Percentiles rank a stretch among this genome's conserved stretches.
Evolutionary conservation across 1,284 basidiomycete genomes (phyloP).

Genomic region (Rhodotorula sp.): DNA sequence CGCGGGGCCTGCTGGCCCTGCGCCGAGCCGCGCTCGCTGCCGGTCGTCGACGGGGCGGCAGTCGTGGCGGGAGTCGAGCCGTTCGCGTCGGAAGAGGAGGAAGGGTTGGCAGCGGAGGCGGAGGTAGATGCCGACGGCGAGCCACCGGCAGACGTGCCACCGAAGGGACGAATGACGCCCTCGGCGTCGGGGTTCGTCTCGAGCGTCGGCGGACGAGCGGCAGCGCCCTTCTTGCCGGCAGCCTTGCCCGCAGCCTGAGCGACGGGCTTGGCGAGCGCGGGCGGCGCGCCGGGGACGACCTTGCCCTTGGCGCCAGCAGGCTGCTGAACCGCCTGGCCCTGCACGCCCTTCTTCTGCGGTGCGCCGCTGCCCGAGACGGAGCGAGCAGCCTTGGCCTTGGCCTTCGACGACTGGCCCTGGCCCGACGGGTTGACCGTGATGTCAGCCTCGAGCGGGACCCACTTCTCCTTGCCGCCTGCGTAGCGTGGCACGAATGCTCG

Average conservation of each 20-base stretch:
- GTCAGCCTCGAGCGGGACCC: slow-evolving; percentile 40
- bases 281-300: background rate
- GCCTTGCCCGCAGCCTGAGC: background rate
- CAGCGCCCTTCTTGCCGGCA: background rate
- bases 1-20: background rate
- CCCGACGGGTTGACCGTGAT: slow-evolving; percentile 27
- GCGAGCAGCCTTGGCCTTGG: slow-evolving; percentile 3
- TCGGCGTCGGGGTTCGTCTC: background rate
- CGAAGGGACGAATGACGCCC: slow-evolving; percentile 10
- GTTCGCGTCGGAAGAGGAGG: background rate
- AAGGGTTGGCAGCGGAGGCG: background rate
- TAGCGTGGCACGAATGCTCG: no score
- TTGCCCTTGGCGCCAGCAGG: background rate
- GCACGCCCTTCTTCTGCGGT: slow-evolving; percentile 15
- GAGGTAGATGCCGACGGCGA: background rate
- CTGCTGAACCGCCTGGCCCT: background rate
- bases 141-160: background rate
- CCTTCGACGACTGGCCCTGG: slow-evolving; percentile 8
- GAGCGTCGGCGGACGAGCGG: background rate
- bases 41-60: slow-evolving; percentile 16
- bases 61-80: slow-evolving; percentile 10
- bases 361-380: background rate
- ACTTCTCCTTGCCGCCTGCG: slow-evolving; percentile 33
- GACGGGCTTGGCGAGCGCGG: slow-evolving; percentile 2
- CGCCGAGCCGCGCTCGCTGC: slow-evolving; percentile 1